These are phyloP conservation scores for Yamadazyma sp. DNA, from an alignment of 1,139 yeast species.

Conservation along the genomic window DNA sequence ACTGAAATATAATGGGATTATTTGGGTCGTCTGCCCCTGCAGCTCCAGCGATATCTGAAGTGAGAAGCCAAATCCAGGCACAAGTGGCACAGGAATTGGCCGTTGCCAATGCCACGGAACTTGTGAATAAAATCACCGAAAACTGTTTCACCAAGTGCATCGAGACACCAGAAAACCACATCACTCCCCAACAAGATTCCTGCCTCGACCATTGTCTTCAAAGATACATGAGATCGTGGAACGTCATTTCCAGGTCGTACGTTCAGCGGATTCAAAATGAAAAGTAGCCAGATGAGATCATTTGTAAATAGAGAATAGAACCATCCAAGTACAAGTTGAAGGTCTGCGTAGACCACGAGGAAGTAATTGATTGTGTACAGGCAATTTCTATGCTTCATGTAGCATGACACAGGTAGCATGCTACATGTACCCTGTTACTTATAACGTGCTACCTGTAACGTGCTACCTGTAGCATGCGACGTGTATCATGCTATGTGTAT, in stretches of 20 bases:
- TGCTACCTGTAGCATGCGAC: too few relatives aligned
- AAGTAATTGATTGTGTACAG: too few relatives aligned
- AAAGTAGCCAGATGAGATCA: too few relatives aligned
- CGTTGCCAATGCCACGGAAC: conserved; percentile 82
- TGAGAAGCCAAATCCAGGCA: conserved; percentile 61
- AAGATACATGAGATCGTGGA: conserved; percentile 92
- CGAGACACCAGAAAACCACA: conserved; percentile 45
- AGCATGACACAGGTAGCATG: too few relatives aligned
- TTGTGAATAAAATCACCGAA: conserved; percentile 83
- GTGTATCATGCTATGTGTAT: too few relatives aligned
- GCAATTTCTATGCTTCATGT: too few relatives aligned
- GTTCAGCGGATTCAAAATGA: conserved; percentile 62
- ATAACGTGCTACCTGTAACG: too few relatives aligned
- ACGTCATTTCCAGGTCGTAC: conserved; percentile 73
- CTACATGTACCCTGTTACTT: too few relatives aligned
- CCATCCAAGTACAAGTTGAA: background rate
- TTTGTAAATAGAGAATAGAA: background rate
- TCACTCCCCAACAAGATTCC: conserved; percentile 31
- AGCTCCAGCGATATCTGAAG: conserved; percentile 1
- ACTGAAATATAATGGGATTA: conserved; percentile 5
- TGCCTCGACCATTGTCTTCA: conserved; percentile 80
- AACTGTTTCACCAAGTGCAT: conserved; percentile 85
- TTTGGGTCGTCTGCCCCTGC: conserved; percentile 7
- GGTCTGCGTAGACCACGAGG: background rate
- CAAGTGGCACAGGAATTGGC: conserved; percentile 84